Evolutionary conservation across 192 early-diverging fungal species (phyloP), one percentile per base, ranked within the genome.

Genomic region (Thamnidium elegans): DNA sequence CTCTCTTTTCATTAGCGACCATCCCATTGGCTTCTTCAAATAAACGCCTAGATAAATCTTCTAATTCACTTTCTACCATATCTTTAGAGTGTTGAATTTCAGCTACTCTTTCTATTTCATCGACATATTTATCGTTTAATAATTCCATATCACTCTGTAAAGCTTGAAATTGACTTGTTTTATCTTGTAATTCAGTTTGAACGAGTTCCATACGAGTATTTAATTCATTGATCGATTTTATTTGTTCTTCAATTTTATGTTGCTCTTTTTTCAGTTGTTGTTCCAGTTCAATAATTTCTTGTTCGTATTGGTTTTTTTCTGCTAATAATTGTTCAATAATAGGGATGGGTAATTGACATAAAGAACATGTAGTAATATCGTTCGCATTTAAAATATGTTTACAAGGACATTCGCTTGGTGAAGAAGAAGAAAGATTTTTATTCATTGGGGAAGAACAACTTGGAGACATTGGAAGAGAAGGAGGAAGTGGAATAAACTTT

Each of bases 21-120:
- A 98, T 87, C 1, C 82, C 85, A 62, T 99, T 97, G 0, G 97
- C 97, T 71, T 98, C 93, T 63, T 96, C 93, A 75, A 99, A 95
- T 15, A 99, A 72, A 42, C 84, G 83, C 32, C 87, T 82, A n/a
- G 91, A 94, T 34, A 99, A 76, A 31, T 98, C 95, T 66, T 98
- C 97, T 19, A 99, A 78, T 76, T 99, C 97, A 15, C 85, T 87
- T 72, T 98, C 92, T 2, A 99, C 86, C 47, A 89, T 84, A 63
- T 97, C 93, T 59, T 94, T 97, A 48, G 92, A 89, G 66, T 89
- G 86, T 58, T 95, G 91, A 51, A 99, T 82, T 71, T 97, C 94
- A 1, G 89, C 89, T 1, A 89, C 87, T 59, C 86, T 85, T 67
- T 93, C 89, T 34, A 97, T 89, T 73, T 92, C 90, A 62, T 93